phyloP scores from a whole-genome alignment of 2,329 filamentous ascomycete species.

The Sporothrix pseudoabietina region DNA sequence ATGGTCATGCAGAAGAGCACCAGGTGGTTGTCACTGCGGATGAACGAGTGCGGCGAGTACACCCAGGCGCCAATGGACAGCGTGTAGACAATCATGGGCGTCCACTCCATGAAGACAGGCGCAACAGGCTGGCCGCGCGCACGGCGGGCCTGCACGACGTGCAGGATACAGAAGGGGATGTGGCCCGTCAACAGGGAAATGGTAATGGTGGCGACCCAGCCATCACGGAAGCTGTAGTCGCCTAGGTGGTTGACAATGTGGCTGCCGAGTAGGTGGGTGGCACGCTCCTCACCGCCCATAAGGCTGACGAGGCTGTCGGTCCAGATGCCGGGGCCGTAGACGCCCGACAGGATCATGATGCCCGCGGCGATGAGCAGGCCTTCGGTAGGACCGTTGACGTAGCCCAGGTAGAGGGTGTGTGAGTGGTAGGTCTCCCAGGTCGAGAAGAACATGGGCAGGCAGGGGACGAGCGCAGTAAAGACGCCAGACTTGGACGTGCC shows the following conservation, averaged over 20 bases:
- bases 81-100: conserved; percentile 82
- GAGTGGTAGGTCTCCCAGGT: conserved; percentile 99
- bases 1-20: conserved; percentile 91
- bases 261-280: conserved; percentile 42
- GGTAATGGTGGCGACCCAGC: conserved; percentile 78
- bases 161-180: conserved; percentile 84
- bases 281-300: conserved; percentile 55
- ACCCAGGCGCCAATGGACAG: conserved; percentile 78
- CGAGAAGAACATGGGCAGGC: conserved; percentile 97
- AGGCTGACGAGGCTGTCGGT: conserved; percentile 70
- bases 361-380: conserved; percentile 84
- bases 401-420: conserved; percentile 92
- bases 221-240: conserved; percentile 75
- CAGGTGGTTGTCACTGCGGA: conserved; percentile 82
- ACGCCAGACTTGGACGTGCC: conserved; percentile 82
- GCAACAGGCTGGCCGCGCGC: conserved; percentile 71
- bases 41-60: conserved; percentile 80
- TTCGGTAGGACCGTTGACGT: conserved; percentile 96
- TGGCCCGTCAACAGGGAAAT: conserved; percentile 69
- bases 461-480: conserved; percentile 88
- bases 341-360: conserved; percentile 84
- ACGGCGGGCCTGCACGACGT: conserved; percentile 77
- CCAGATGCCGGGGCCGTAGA: conserved; percentile 88
- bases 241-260: conserved; percentile 64
- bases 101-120: conserved; percentile 91